Evolutionary conservation across 805 yeast genomes (phyloP).

Genomic region (Lachancea dasiensis): DNA sequence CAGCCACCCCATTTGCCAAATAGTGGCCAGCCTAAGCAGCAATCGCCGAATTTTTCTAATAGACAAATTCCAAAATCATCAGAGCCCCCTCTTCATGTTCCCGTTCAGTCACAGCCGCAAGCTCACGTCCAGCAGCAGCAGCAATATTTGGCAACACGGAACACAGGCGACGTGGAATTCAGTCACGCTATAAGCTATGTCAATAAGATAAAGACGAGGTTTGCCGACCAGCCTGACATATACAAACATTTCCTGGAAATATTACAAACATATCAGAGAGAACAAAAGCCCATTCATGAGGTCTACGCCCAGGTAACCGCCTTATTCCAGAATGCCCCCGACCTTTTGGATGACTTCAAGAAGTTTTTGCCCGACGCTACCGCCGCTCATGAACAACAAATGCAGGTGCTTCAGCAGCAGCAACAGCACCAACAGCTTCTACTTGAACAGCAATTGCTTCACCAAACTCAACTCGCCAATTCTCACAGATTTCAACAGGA

Average conservation of each 20-base stretch:
- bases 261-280: slow-evolving; percentile 92
- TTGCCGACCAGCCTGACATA: slow-evolving; percentile 89
- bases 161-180: slow-evolving; percentile 76
- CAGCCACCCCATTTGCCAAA: background rate
- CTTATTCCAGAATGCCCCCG: slow-evolving; percentile 89
- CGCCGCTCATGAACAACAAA: slow-evolving; percentile 26
- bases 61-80: background rate
- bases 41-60: background rate
- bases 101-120: slow-evolving; percentile 13
- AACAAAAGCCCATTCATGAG: slow-evolving; percentile 90
- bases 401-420: slow-evolving; percentile 17
- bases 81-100: slow-evolving; percentile 9
- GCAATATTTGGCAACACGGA: slow-evolving; percentile 12
- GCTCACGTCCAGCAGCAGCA: slow-evolving; percentile 15
- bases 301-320: slow-evolving; percentile 91
- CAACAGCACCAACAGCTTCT: slow-evolving; percentile 11
- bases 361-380: slow-evolving; percentile 81
- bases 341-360: slow-evolving; percentile 87
- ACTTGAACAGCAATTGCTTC: too few relatives aligned
- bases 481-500: too few relatives aligned
- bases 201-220: slow-evolving; percentile 90
- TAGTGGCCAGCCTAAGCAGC: background rate
- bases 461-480: too few relatives aligned
- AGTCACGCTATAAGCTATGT: slow-evolving; percentile 96
- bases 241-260: slow-evolving; percentile 93